phyloP scores from a whole-genome alignment of 169 alveolate genomes.

The Cytauxzoon felis region DNA sequence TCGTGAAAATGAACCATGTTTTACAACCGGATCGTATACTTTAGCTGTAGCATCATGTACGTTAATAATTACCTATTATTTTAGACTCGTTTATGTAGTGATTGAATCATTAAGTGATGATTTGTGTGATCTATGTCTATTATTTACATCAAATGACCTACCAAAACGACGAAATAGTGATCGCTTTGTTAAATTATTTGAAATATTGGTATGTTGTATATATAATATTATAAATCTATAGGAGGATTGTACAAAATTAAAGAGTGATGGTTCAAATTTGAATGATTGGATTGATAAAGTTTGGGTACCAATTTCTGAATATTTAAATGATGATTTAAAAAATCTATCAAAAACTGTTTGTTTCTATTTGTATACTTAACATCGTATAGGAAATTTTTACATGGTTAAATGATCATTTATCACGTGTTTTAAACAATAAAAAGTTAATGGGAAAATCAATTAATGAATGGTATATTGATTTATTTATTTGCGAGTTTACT shows the following conservation, averaged over 20 bases:
- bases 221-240: neutral
- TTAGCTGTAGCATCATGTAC: constrained; percentile 39
- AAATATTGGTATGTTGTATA: constrained; percentile 1
- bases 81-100: neutral
- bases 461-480: constrained; percentile 14
- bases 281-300: constrained; percentile 32
- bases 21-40: constrained; percentile 34
- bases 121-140: constrained; percentile 10
- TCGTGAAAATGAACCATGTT: constrained; percentile 16
- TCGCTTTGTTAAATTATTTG: neutral
- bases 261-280: constrained; percentile 45
- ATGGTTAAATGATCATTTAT: constrained; percentile 37
- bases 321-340: constrained; percentile 27
- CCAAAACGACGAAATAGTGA: neutral
- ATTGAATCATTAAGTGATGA: constrained; percentile 45
- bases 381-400: constrained; percentile 20
- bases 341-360: neutral
- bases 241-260: constrained; percentile 20
- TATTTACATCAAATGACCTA: constrained; percentile 8
- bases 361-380: neutral
- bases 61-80: neutral
- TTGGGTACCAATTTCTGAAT: constrained; percentile 28
- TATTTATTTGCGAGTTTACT: neutral
- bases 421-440: constrained; percentile 37
- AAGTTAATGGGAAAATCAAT: neutral